Percentiles rank a stretch among this genome's conserved stretches.
Evolutionary conservation across 208 protist species (phyloP).

Genomic region (Herpetomonas tarakana): DNA sequence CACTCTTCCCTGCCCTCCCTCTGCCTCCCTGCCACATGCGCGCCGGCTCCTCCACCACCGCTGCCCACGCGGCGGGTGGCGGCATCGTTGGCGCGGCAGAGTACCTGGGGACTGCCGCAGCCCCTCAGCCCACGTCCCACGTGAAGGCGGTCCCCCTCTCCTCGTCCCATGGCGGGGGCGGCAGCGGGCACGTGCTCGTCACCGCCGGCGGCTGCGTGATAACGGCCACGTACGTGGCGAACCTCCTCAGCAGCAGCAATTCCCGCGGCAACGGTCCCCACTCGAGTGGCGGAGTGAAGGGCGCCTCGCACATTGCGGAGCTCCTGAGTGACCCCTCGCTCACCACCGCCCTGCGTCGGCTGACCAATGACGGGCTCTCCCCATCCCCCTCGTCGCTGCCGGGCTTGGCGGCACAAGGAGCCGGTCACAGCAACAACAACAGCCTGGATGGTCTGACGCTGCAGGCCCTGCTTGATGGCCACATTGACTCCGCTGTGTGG

Average conservation of each 20-base stretch:
- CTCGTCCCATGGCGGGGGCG: not conserved
- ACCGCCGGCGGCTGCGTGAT: constrained; percentile 15
- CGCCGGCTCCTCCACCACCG: no score
- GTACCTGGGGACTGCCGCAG: not conserved
- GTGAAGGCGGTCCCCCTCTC: not conserved
- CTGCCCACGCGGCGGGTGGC: no score
- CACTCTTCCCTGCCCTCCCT: no score
- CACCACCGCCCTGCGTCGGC: not conserved
- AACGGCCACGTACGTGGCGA: constrained; percentile 1
- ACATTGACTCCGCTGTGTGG: not conserved
- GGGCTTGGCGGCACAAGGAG: no score
- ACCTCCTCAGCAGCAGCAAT: not conserved
- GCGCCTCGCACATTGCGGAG: not conserved
- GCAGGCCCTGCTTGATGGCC: not conserved
- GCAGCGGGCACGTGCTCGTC: constrained; percentile 5
- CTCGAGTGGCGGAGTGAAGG: not conserved
- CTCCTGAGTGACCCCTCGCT: not conserved
- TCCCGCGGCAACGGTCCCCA: no score
- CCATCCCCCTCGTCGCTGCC: no score
- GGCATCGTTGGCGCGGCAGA: constrained; percentile 1
- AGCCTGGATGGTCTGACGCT: not conserved
- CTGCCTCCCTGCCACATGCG: no score
- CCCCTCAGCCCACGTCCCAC: not conserved
- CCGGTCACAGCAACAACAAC: no score
- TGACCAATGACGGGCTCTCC: no score